Base-by-base conservation (phyloP, 2,329 filamentous ascomycete species). In the Arthrobotrys conoides region DNA sequence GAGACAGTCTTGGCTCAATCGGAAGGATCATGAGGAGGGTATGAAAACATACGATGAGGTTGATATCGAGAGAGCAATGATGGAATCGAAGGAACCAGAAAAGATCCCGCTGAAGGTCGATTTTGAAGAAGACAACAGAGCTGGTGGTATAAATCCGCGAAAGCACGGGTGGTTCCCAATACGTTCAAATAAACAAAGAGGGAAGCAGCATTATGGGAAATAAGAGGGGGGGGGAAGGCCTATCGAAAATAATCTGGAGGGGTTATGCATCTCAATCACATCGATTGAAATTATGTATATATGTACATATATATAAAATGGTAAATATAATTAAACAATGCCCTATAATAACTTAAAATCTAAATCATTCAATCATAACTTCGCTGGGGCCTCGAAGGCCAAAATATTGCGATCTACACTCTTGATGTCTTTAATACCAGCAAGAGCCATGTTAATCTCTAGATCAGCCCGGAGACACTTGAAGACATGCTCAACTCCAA, bases 381-480 rank as follows among this genome's bases (percentile, higher is more conserved):
- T 78, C 14, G 75, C 63, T 9, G 49, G 33, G 5, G 68, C 12
- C 30, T 72, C 68, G 9, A 72, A 41, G 0, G 75, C 63, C 12
- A 78, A 59, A 14, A 78, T 72, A 65, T 65, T 66, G 14, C 68
- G 51, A 36, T 67, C 53, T 20, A 78, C 44, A 3, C 64, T 46
- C 16, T 44, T 22, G 2, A 78, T 24, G 18, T 69, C 61, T 33
- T 57, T 78, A 24, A 78, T 64, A 49, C 75, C 75, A 30, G 75
- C 75, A 14, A 72, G 49, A 12, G 75, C 75, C 75, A 78, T 78
- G 16, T 64, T 78, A 1, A 78, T 57, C 36, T 78, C 75, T 16
- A 78, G 27, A 59, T 78, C 75, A 6, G 75, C 75, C 10, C 75
- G 68, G n/a, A 78, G 33, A 38, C 75, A 78, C n/a, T 72, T 78